Base-by-base conservation (phyloP, 371 early-diverging fungal species). In the Rhizomucor pusillus region DNA sequence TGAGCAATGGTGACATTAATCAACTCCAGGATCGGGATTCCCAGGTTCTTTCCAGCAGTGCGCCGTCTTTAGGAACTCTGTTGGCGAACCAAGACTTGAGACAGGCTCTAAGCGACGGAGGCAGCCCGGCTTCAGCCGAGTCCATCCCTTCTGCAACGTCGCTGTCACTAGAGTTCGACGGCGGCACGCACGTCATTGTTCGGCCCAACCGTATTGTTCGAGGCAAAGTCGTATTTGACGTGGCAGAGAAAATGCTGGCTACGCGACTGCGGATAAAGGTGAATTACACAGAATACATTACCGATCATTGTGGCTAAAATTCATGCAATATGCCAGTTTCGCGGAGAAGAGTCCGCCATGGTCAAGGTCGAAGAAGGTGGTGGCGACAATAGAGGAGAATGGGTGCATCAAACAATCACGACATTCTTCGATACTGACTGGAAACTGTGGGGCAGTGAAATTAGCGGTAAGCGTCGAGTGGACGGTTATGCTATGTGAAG, bases 351-450 rank as follows among this genome's bases (percentile, higher is more conserved):
- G 54, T 54, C 59, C 6, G 79, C 75, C 12, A 73, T 62, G 52
- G 79, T 78, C 1, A 70, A 69, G 40, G 59, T 71, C 35, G 73
- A 75, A 45, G 79, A 78, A 57, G 66, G 65, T 5, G 52, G 54
- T 10, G 54, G 57, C 0, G 72, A 73, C 57, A 60, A 56, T 13
- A 58, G 62, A 46, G 71, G 67, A 7, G 75, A 73, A 23, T 67
- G 75, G 66, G 47, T 78, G 5, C 73, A 78, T 54, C 66, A 75
- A 50, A 56, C 56, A 23, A 65, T 73, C 11, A 78, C 75, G 0
- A 73, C 79, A 13, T 78, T 67, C 48, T 77, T 77, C 52, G 73
- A 75, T 35, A 57, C 69, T 1, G 73, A 79, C 24, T 79, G 66
- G 66, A 75, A 71, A 49, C 43, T 79, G 20, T 62, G 67, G 60